Evolutionary conservation across 2,329 filamentous ascomycete genomes (phyloP).

Genomic region (Fusarium equiseti): DNA sequence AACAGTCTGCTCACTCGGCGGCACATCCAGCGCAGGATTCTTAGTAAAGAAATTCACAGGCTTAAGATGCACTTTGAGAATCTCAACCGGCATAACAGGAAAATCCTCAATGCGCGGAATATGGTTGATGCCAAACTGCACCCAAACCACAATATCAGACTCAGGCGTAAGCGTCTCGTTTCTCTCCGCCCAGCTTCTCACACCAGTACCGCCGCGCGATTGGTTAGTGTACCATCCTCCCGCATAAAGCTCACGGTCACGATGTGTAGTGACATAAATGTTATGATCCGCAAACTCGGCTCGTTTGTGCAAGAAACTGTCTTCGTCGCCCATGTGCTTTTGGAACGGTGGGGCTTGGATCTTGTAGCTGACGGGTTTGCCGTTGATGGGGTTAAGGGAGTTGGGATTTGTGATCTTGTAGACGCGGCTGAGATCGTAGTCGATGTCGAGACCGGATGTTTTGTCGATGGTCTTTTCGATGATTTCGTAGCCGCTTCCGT

Average conservation of each 20-base stretch:
- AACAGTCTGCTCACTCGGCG: slow-evolving; percentile 41
- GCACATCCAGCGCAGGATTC: slow-evolving; percentile 62
- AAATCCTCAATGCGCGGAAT: slow-evolving; percentile 64
- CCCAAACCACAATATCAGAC: slow-evolving; percentile 70
- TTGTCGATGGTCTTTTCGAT: slow-evolving; percentile 59
- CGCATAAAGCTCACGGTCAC: slow-evolving; percentile 63
- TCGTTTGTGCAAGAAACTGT: slow-evolving; percentile 57
- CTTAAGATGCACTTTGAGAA: slow-evolving; percentile 40
- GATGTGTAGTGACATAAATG: slow-evolving; percentile 63
- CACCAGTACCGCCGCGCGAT: slow-evolving; percentile 49
- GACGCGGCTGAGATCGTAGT: slow-evolving; percentile 63
- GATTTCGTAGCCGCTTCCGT: slow-evolving; percentile 71
- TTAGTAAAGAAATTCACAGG: slow-evolving; percentile 62
- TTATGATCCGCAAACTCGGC: slow-evolving; percentile 62
- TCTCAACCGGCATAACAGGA: slow-evolving; percentile 58
- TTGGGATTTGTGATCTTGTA: slow-evolving; percentile 62
- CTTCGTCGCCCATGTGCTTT: slow-evolving; percentile 60
- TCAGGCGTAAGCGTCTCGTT: slow-evolving; percentile 73
- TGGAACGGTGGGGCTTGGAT: slow-evolving; percentile 61
- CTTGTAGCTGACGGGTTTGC: slow-evolving; percentile 64
- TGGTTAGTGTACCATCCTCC: slow-evolving; percentile 66
- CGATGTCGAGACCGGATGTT: slow-evolving; percentile 56
- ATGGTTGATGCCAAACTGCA: slow-evolving; percentile 63
- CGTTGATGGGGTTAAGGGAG: slow-evolving; percentile 41
- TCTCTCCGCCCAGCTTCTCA: slow-evolving; percentile 55